Base-by-base conservation (phyloP, 371 early-diverging fungal species). In the Gilbertella persicaria region DNA sequence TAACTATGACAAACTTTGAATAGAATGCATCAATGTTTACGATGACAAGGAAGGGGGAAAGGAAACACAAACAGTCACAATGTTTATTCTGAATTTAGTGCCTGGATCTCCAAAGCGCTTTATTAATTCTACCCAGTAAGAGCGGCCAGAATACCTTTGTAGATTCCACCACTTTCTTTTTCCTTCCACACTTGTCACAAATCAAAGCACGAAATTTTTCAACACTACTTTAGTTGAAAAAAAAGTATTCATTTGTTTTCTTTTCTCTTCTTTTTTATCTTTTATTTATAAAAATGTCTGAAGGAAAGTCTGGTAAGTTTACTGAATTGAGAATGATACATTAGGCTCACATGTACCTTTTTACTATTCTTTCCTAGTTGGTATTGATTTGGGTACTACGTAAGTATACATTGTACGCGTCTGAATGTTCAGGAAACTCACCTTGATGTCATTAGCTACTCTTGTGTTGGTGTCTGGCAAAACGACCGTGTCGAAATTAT, bases 371-470 rank as follows among this genome's bases (percentile, higher is more conserved):
- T 39, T 63, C 60, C 55, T 74, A 64, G 81, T 92, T 75, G 92
- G 92, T 83, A 92, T 92, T 78, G 98, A 99, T 88, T 87, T 99
- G 77, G 99, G 99, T 77, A 99, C 99, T 72, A 99, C 99, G 73
- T 98, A 99, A 91, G 96, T 95, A 53, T 94, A n/a, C n/a, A n/a
- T n/a, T n/a, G n/a, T n/a, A n/a, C n/a, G n/a, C n/a, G n/a, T n/a
- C n/a, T n/a, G n/a, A n/a, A n/a, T n/a, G n/a, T n/a, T n/a, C n/a
- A n/a, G n/a, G n/a, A n/a, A n/a, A n/a, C n/a, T n/a, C n/a, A n/a
- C n/a, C n/a, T n/a, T n/a, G n/a, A n/a, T n/a, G n/a, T 48, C 17
- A 17, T 13, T 96, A 99, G 99, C 74, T 98, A 99, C 88, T 96
- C 96, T 60, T 99, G 99, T 81, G 96, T 99, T 67, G 98, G 93